Percentiles rank a stretch among this genome's conserved stretches.
These are phyloP conservation scores for Knoxia roxburghii DNA, from an alignment of 257 asterid genomes.

Conservation along the genomic window DNA sequence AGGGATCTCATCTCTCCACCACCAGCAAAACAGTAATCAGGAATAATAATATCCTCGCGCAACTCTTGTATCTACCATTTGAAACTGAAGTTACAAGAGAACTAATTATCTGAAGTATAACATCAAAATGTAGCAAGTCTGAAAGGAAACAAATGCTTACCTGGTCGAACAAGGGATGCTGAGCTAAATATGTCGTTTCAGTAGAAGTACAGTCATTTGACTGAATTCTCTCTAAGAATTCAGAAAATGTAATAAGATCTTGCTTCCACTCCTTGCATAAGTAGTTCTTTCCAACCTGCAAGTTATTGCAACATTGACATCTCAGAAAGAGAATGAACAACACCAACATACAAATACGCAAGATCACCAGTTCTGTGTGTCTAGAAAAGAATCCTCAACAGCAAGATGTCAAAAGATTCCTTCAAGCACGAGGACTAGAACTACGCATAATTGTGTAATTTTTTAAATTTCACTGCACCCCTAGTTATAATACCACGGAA, in stretches of 20 bases:
- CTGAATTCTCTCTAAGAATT: slow-evolving; percentile 77
- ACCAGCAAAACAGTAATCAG: slow-evolving; percentile 92
- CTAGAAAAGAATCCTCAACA: background rate
- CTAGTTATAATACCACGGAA: background rate
- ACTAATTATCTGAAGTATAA: background rate
- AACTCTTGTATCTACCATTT: slow-evolving; percentile 79
- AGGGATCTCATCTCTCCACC: slow-evolving; percentile 85
- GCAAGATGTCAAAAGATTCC: background rate
- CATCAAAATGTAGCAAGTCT: slow-evolving; percentile 5
- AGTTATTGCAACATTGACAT: slow-evolving; percentile 3
- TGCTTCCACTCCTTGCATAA: slow-evolving; percentile 63
- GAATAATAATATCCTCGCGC: slow-evolving; percentile 70
- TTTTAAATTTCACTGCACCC: background rate
- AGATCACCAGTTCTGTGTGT: background rate
- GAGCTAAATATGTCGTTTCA: slow-evolving; percentile 67
- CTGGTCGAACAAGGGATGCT: slow-evolving; percentile 95
- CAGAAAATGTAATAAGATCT: slow-evolving; percentile 84
- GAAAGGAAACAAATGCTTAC: slow-evolving; percentile 25
- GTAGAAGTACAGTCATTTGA: slow-evolving; percentile 37
- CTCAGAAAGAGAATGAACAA: background rate
- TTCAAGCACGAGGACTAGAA: background rate
- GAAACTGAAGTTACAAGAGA: slow-evolving; percentile 7
- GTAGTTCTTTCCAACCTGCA: slow-evolving; percentile 60
- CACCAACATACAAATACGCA: background rate
- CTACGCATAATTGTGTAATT: background rate